These are phyloP conservation scores for Aureobasidium lini DNA, from an alignment of 2,329 filamentous ascomycete genomes.

Conservation along the genomic window DNA sequence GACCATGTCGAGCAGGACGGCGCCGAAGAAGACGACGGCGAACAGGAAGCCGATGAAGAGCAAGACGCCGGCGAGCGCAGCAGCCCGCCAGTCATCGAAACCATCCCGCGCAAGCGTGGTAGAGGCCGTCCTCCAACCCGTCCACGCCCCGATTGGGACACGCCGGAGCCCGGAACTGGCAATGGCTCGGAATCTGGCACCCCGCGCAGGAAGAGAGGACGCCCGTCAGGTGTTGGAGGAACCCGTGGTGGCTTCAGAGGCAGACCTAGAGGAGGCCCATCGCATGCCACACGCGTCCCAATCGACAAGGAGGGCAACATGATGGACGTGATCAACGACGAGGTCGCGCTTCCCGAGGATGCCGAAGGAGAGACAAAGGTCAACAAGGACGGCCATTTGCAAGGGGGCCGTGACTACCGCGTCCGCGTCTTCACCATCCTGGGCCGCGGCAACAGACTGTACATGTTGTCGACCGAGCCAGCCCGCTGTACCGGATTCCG, in stretches of 20 bases:
- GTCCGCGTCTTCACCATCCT: slow-evolving; percentile 90
- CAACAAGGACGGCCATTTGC: slow-evolving; percentile 75
- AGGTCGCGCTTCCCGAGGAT: slow-evolving; percentile 82
- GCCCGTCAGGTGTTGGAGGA: slow-evolving; percentile 34
- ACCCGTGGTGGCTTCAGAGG: slow-evolving; percentile 61
- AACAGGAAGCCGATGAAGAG: slow-evolving; percentile 38
- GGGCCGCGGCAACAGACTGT: slow-evolving; percentile 74
- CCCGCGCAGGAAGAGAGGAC: slow-evolving; percentile 42
- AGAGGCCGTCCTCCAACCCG: slow-evolving; percentile 79
- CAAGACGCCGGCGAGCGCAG: slow-evolving; percentile 43
- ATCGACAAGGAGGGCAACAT: slow-evolving; percentile 92
- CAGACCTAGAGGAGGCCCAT: slow-evolving; percentile 61
- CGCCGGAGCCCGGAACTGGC: slow-evolving; percentile 44
- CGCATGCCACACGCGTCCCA: slow-evolving; percentile 72
- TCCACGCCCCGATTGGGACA: slow-evolving; percentile 70
- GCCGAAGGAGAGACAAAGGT: slow-evolving; percentile 87
- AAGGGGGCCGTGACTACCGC: slow-evolving; percentile 81
- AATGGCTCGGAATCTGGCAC: slow-evolving; percentile 41
- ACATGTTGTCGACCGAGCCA: slow-evolving; percentile 98
- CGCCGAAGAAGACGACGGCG: slow-evolving; percentile 46
- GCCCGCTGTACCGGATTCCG: slow-evolving; percentile 94
- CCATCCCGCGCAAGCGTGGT: slow-evolving; percentile 54
- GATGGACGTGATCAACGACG: slow-evolving; percentile 84
- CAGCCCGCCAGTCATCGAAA: slow-evolving; percentile 45
- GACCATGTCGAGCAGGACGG: slow-evolving; percentile 52